phyloP scores from a whole-genome alignment of 768 basidiomycete species.

The Lepiota venenata region DNA sequence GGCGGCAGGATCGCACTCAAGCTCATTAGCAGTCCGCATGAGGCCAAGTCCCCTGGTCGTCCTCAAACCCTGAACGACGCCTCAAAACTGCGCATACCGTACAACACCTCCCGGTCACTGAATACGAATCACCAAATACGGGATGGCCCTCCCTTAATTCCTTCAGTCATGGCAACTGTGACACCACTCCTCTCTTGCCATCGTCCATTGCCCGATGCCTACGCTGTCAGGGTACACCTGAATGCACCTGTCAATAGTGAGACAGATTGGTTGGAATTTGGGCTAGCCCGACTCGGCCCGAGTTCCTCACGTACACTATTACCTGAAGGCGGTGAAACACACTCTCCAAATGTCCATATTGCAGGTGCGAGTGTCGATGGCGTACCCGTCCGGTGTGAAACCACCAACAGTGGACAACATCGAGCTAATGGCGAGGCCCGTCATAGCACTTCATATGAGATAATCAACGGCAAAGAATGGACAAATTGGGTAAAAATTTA shows the following conservation, averaged over 20 bases:
- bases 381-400: slow-evolving; percentile 59
- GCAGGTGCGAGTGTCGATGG: slow-evolving; percentile 62
- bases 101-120: slow-evolving; percentile 22
- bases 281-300: slow-evolving; percentile 44
- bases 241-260: slow-evolving; percentile 55
- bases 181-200: slow-evolving; percentile 42
- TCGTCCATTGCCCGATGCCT: slow-evolving; percentile 36
- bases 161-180: slow-evolving; percentile 50
- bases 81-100: slow-evolving; percentile 24
- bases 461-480: slow-evolving; percentile 57
- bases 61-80: slow-evolving; percentile 34
- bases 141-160: slow-evolving; percentile 60
- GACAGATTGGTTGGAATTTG: slow-evolving; percentile 77
- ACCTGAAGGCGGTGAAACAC: slow-evolving; percentile 14
- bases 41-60: slow-evolving; percentile 18
- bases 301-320: slow-evolving; percentile 15
- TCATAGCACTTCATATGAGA: slow-evolving; percentile 42
- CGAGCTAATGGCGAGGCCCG: slow-evolving; percentile 29
- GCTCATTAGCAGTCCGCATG: slow-evolving; percentile 22
- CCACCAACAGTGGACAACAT: slow-evolving; percentile 36
- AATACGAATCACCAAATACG: slow-evolving; percentile 31
- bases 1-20: slow-evolving; percentile 59
- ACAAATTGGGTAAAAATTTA: slow-evolving; percentile 62
- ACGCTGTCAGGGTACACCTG: slow-evolving; percentile 57
- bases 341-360: slow-evolving; percentile 47